A percentile compares a stretch with the other conserved stretches of the same genome.
Conservation (phyloP, 345 rosid species). For the Camelina hispida region DNA sequence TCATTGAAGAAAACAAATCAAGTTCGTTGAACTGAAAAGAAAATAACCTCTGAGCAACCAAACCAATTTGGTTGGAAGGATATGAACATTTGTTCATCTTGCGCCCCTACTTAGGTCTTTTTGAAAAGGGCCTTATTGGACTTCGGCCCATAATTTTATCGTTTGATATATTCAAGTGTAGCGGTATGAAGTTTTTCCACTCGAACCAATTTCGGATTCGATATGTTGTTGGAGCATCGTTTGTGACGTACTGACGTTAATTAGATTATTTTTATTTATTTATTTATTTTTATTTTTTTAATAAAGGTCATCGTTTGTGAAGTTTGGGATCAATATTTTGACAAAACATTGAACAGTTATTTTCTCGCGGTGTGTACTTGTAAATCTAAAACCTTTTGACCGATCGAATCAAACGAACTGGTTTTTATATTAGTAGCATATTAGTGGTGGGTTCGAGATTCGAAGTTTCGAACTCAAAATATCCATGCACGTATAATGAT, state of each 20-base stretch:
- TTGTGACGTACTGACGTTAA: too few relatives aligned
- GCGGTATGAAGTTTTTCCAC: too few relatives aligned
- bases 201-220: neutral
- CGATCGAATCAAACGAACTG: conserved; percentile 2
- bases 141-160: neutral
- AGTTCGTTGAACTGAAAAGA: neutral
- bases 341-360: neutral
- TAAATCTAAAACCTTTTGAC: neutral
- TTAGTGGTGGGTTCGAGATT: conserved; percentile 23
- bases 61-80: conserved; percentile 15
- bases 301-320: too few relatives aligned
- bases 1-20: neutral
- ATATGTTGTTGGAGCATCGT: too few relatives aligned
- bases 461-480: conserved; percentile 1
- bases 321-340: too few relatives aligned
- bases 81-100: neutral
- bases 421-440: neutral
- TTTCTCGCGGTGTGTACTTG: neutral
- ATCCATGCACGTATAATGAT: conserved; percentile 17
- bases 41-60: neutral
- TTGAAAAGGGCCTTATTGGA: conserved; percentile 1
- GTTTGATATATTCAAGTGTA: too few relatives aligned
- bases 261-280: too few relatives aligned
- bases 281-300: too few relatives aligned
- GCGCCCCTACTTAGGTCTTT: neutral